phyloP scores from a whole-genome alignment of 768 basidiomycete genomes.

The Boletus pseudopeckii region DNA sequence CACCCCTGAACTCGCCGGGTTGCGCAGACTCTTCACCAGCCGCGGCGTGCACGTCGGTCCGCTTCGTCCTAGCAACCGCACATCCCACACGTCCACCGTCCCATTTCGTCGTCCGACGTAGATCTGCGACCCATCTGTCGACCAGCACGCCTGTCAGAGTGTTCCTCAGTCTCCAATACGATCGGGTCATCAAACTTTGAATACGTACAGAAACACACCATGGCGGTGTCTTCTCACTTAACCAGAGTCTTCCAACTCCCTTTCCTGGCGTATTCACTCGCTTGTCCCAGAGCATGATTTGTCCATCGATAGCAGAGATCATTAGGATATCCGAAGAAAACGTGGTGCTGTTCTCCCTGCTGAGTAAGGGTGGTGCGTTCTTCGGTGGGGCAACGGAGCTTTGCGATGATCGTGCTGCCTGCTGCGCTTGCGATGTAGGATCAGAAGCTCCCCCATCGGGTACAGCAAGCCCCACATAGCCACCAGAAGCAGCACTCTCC shows the following conservation, averaged over 20 bases:
- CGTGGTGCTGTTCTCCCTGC: conserved; percentile 51
- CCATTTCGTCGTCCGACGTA: conserved; percentile 90
- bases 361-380: conserved; percentile 73
- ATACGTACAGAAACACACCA: conserved; percentile 90
- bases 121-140: conserved; percentile 80
- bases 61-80: conserved; percentile 70
- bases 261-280: conserved; percentile 58
- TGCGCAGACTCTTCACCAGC: conserved; percentile 76
- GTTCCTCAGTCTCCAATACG: background rate
- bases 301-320: conserved; percentile 89
- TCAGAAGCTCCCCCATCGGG: conserved; percentile 28
- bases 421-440: conserved; percentile 20
- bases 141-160: conserved; percentile 83
- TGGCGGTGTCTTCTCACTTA: conserved; percentile 89
- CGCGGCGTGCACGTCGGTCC: conserved; percentile 66
- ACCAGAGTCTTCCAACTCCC: conserved; percentile 82
- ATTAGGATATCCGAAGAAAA: conserved; percentile 83
- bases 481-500: conserved; percentile 9
- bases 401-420: conserved; percentile 26
- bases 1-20: conserved; percentile 84
- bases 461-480: conserved; percentile 24
- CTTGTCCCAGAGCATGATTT: conserved; percentile 89
- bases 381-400: conserved; percentile 56
- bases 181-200: conserved; percentile 1
- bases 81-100: conserved; percentile 91